phyloP scores from a whole-genome alignment of 2,329 filamentous ascomycete genomes.

The Clarireedia sp. region DNA sequence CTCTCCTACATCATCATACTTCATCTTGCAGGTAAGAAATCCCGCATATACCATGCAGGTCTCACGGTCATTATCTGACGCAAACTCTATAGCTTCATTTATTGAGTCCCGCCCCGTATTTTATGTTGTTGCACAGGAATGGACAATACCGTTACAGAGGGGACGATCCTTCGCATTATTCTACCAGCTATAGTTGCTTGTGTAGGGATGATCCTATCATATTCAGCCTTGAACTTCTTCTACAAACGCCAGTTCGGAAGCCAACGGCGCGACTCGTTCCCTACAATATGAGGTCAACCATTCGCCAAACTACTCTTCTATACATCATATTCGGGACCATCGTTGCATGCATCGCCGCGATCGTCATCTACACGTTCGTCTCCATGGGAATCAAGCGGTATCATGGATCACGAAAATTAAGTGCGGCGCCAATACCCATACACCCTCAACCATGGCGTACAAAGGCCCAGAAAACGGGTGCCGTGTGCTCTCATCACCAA shows the following conservation, averaged over 20 bases:
- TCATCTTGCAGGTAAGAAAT: not conserved
- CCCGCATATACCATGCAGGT: not conserved
- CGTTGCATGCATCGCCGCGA: not conserved
- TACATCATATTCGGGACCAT: not conserved
- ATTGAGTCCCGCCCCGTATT: not conserved
- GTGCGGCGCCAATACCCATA: not conserved
- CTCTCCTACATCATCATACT: slow-evolving; percentile 1
- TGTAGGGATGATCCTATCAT: slow-evolving; percentile 6
- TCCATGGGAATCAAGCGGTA: not conserved
- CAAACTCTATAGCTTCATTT: not conserved
- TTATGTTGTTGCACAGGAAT: not conserved
- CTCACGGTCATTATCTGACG: not conserved
- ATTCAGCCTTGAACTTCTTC: slow-evolving; percentile 7
- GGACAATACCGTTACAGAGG: slow-evolving; percentile 5
- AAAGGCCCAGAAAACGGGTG: not conserved
- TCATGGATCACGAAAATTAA: not conserved
- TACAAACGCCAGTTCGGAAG: slow-evolving; percentile 10
- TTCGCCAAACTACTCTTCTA: not conserved
- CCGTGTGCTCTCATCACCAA: not conserved
- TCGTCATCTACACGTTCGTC: slow-evolving; percentile 2
- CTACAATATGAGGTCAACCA: slow-evolving; percentile 3
- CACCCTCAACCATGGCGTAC: slow-evolving; percentile 3
- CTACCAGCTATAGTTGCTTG: slow-evolving; percentile 6
- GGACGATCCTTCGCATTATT: slow-evolving; percentile 7
- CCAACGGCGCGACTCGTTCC: slow-evolving; percentile 1